Evolutionary conservation across 192 early-diverging fungal genomes (phyloP).

Genomic region (Gonapodya sp.): DNA sequence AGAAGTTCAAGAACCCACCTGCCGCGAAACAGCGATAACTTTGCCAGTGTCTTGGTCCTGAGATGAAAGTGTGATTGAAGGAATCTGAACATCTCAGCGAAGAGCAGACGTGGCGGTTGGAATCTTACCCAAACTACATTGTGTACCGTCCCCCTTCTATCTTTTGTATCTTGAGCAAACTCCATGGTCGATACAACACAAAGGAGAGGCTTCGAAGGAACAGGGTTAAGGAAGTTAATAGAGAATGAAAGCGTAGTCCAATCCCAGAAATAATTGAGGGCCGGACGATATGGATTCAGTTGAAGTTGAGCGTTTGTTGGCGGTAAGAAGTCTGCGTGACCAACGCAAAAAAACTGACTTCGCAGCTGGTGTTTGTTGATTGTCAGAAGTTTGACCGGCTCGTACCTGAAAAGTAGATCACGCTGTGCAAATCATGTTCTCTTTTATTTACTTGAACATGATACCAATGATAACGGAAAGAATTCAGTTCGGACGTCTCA

Average conservation of each 20-base stretch:
- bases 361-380: not conserved
- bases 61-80: not conserved
- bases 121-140: not conserved
- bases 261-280: not conserved
- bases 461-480: not conserved
- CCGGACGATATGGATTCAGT: not conserved
- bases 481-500: not conserved
- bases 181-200: not conserved
- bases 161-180: not conserved
- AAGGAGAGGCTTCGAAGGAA: not conserved
- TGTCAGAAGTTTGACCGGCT: not conserved
- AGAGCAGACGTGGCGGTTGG: not conserved
- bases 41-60: not conserved
- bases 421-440: not conserved
- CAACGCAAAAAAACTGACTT: not conserved
- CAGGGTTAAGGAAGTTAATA: not conserved
- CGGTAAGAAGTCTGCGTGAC: not conserved
- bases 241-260: not conserved
- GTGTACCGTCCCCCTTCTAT: not conserved
- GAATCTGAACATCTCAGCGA: not conserved
- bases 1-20: too few relatives aligned
- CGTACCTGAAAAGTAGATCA: not conserved
- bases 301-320: not conserved
- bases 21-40: not conserved
- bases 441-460: not conserved